These are phyloP conservation scores for Rhododendron molle DNA, from an alignment of 148 eudicot species.

Conservation along the genomic window DNA sequence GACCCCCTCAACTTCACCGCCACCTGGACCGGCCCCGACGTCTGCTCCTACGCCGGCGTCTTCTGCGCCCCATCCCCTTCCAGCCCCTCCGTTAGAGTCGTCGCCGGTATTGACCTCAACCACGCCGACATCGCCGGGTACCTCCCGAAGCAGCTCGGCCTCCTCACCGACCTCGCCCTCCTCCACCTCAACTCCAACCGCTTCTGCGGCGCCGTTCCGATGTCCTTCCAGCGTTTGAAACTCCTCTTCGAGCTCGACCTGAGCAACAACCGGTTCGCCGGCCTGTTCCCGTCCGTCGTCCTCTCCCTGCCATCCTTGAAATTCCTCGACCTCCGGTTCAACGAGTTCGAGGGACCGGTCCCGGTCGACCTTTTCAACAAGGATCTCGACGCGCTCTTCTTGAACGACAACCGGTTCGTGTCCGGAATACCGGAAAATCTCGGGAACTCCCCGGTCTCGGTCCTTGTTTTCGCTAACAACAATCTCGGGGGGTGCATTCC, in stretches of 20 bases:
- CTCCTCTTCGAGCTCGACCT: conserved; percentile 72
- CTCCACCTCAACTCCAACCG: conserved; percentile 92
- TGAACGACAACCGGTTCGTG: conserved; percentile 72
- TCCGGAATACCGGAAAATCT: conserved; percentile 68
- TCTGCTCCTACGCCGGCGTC: conserved; percentile 72
- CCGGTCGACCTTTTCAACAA: conserved; percentile 59
- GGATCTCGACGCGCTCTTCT: conserved; percentile 66
- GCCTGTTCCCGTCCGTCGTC: conserved; percentile 60
- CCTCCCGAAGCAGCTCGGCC: conserved; percentile 73
- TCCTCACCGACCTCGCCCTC: conserved; percentile 72
- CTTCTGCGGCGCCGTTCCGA: conserved; percentile 73
- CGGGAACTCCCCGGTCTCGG: conserved; percentile 92
- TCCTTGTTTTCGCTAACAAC: conserved; percentile 78
- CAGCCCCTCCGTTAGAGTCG: conserved; percentile 37
- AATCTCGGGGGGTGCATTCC: conserved; percentile 84
- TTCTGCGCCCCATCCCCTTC: conserved; percentile 51
- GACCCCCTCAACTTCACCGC: conserved; percentile 83
- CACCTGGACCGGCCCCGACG: conserved; percentile 74
- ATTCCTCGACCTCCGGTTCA: conserved; percentile 71
- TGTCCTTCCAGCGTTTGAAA: conserved; percentile 38
- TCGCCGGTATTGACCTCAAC: conserved; percentile 87
- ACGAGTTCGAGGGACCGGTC: conserved; percentile 79
- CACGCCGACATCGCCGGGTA: conserved; percentile 90
- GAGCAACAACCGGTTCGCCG: conserved; percentile 85
- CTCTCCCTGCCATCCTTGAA: conserved; percentile 51